phyloP scores from a whole-genome alignment of 2,329 filamentous ascomycete species.

The Calonectria pseudoreteaudii region DNA sequence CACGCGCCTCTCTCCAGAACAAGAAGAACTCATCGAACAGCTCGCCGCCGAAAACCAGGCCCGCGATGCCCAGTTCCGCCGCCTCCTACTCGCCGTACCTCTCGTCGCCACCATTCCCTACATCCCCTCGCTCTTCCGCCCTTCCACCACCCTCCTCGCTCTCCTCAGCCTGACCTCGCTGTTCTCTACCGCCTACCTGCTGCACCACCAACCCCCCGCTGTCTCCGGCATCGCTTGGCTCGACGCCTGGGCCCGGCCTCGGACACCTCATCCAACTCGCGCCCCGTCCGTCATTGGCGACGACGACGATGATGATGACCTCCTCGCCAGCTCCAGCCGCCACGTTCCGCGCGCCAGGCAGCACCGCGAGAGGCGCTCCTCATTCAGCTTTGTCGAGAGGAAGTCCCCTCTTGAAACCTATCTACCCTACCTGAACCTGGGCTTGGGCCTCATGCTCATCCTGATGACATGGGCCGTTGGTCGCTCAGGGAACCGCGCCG shows the following conservation, averaged over 20 bases:
- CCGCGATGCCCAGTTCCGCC: constrained; percentile 69
- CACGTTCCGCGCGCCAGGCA: constrained; percentile 21
- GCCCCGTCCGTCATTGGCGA: constrained; percentile 36
- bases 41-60: constrained; percentile 67
- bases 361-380: constrained; percentile 31
- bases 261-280: constrained; percentile 40
- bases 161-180: constrained; percentile 74
- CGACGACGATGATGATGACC: constrained; percentile 33
- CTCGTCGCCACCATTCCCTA: constrained; percentile 67
- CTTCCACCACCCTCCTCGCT: constrained; percentile 55
- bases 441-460: constrained; percentile 64
- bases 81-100: constrained; percentile 71
- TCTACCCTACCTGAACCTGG: constrained; percentile 71
- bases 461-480: constrained; percentile 56
- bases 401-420: constrained; percentile 65
- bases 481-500: constrained; percentile 47
- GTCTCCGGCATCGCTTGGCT: constrained; percentile 64
- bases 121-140: constrained; percentile 51
- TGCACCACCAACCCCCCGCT: constrained; percentile 66
- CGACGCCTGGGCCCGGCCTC: constrained; percentile 57
- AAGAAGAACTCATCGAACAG: constrained; percentile 70
- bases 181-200: constrained; percentile 69
- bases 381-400: constrained; percentile 37
- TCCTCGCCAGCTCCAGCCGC: neutral
- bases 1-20: constrained; percentile 57